phyloP scores from a whole-genome alignment of 306 rosid genomes.

The Adenanthera pavonina region DNA sequence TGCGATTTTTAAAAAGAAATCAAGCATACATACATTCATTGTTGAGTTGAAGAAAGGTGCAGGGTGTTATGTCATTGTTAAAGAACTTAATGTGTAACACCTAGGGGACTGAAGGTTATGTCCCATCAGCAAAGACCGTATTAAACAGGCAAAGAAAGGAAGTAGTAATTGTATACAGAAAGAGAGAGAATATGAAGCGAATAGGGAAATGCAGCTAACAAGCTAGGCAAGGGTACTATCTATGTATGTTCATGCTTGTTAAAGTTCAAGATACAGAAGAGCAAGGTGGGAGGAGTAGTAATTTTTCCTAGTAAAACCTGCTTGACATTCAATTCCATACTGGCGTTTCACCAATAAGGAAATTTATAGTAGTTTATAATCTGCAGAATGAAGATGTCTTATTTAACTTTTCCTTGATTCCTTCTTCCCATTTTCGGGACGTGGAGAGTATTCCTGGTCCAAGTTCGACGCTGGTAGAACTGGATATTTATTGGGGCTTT shows the following conservation, averaged over 20 bases:
- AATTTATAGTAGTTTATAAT: background rate
- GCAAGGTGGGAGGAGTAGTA: slow-evolving; percentile 5
- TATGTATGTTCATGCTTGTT: background rate
- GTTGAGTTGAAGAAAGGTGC: background rate
- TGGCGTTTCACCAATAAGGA: background rate
- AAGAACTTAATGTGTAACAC: background rate
- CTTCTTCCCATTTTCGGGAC: background rate
- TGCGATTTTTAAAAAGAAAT: background rate
- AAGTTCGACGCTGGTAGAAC: background rate
- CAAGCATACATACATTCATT: too few species aligned
- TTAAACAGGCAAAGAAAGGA: background rate
- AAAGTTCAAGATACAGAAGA: background rate
- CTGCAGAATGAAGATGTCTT: slow-evolving; percentile 8
- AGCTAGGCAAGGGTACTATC: too few species aligned
- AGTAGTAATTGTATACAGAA: background rate
- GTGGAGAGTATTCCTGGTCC: background rate
- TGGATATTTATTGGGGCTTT: background rate
- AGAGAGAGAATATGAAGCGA: background rate
- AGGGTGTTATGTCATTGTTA: background rate
- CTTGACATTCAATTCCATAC: slow-evolving; percentile 32
- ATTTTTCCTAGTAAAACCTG: slow-evolving; percentile 41
- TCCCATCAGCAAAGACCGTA: slow-evolving; percentile 12
- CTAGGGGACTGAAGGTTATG: too few species aligned
- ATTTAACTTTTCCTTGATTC: background rate
- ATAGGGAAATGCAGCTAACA: background rate